Base-by-base conservation (phyloP, 306 rosid genomes). In the Dalbergia oliveri region DNA sequence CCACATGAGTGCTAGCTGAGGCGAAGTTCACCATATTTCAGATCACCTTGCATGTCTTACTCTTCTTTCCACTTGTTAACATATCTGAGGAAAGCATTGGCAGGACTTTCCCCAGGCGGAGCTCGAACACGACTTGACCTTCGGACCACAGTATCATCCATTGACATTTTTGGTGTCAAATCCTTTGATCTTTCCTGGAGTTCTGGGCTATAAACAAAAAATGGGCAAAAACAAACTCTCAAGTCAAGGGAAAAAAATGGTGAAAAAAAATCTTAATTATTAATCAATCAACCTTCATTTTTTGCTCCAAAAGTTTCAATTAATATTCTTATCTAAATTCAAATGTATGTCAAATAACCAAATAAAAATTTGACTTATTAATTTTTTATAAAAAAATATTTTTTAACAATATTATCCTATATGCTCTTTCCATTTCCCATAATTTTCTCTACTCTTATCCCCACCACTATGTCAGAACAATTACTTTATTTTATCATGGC, bases 91-190 rank as follows among this genome's bases (percentile, higher is more conserved):
- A 90, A 93, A 69, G 98, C 94, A 84, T 84, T 82, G 16, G 91
- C 92, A 50, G 94, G 94, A 77, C 90, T 93, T 82, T 91, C 88
- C 86, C 92, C 81, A 0, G 97, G 97, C 43, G 97, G 93, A 70
- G 97, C 97, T 76, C 98, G 91, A 18, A 95, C 98, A 10, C 99
- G 97, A 68, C 94, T 90, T 69, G 99, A 94, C 87, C 98, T 88
- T 83, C 98, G 92, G 47, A 91, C 81, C 54, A 89, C 83, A 12
- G 94, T 86, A 75, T 94, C 97, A 56, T 91, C 98, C 79, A 73
- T 4, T 49, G 84, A 88, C 73, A 82, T 70, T 83, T 77, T 87
- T 56, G 85, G 88, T 63, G 79, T 81, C 81, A 88, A 79, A 19
- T 88, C 94, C 86, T 86, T 94, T 14, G 92, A 79, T 74, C 90